phyloP scores from a whole-genome alignment of 2,329 filamentous ascomycete genomes.

The Diplodia corticola region DNA sequence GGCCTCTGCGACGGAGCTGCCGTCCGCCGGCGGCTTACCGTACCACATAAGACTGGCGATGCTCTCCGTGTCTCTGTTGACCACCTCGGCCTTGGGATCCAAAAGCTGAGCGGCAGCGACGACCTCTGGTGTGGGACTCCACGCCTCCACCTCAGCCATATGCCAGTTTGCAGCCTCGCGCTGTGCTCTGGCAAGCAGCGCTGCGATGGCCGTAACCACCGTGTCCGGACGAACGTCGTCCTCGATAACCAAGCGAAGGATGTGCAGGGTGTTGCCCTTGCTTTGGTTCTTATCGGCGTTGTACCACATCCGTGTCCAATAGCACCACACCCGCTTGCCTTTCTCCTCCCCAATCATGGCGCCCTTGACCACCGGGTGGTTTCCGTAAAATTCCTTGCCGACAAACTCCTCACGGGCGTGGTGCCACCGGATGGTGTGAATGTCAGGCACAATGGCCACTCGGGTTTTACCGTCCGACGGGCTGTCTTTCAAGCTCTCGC shows the following conservation, averaged over 20 bases:
- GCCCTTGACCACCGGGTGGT: conserved; percentile 64
- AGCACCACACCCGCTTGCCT: conserved; percentile 67
- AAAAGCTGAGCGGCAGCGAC: conserved; percentile 47
- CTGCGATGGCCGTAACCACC: conserved; percentile 55
- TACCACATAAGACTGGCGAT: conserved; percentile 75
- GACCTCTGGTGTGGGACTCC: conserved; percentile 69
- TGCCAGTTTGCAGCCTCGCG: conserved; percentile 70
- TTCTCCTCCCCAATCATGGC: conserved; percentile 59
- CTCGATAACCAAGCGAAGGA: conserved; percentile 64
- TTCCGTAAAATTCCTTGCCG: conserved; percentile 61
- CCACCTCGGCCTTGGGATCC: conserved; percentile 51
- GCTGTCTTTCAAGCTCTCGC: conserved; percentile 49
- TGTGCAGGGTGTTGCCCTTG: conserved; percentile 67
- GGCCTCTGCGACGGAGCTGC: conserved; percentile 48
- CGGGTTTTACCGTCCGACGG: conserved; percentile 45
- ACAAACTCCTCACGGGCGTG: conserved; percentile 80
- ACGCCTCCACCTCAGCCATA: conserved; percentile 71
- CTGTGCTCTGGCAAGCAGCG: conserved; percentile 67
- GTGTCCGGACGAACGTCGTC: conserved; percentile 28
- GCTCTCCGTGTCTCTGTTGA: conserved; percentile 63
- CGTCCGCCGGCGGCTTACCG: conserved; percentile 47
- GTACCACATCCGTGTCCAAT: conserved; percentile 68
- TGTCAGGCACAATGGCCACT: conserved; percentile 69
- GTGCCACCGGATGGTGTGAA: conserved; percentile 72
- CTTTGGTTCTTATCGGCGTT: conserved; percentile 55